Conservation (phyloP, 805 yeast species). For the Kuraishia ogatae region DNA sequence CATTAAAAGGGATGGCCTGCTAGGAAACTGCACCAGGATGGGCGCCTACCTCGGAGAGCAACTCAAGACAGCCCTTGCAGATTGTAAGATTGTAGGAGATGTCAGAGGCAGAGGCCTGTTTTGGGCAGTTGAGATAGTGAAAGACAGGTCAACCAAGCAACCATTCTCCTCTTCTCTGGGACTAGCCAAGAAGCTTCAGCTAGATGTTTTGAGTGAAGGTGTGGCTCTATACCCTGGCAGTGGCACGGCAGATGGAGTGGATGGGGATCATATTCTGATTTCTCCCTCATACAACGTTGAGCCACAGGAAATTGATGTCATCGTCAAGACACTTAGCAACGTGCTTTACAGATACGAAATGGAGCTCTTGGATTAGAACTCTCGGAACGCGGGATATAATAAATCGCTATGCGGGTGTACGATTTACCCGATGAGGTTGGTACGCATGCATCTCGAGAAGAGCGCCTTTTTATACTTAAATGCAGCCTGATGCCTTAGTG, state of each 20-base stretch:
- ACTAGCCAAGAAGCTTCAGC: constrained; percentile 17
- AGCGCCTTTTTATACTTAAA: too few species aligned
- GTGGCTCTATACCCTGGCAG: constrained; percentile 28
- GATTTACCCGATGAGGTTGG: neutral
- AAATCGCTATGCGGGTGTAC: neutral
- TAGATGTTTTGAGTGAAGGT: constrained; percentile 23
- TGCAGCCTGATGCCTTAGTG: neutral
- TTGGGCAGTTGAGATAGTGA: constrained; percentile 34
- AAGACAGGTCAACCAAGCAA: constrained; percentile 31
- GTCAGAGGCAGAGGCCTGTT: constrained; percentile 14
- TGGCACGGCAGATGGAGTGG: constrained; percentile 23
- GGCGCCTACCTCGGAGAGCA: constrained; percentile 17
- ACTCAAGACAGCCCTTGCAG: constrained; percentile 8
- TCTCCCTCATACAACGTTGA: constrained; percentile 30
- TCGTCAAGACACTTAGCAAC: constrained; percentile 11
- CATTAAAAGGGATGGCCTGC: constrained; percentile 17
- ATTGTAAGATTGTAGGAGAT: constrained; percentile 11
- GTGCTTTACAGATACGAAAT: neutral
- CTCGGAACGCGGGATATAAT: neutral
- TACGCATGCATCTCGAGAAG: neutral
- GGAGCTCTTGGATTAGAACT: neutral
- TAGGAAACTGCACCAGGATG: constrained; percentile 15
- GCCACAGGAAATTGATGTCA: constrained; percentile 22
- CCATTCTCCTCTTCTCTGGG: constrained; percentile 22
- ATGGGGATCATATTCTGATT: constrained; percentile 28